Conservation (phyloP, 257 asterid species). For the Solanum lycopersicoides region DNA sequence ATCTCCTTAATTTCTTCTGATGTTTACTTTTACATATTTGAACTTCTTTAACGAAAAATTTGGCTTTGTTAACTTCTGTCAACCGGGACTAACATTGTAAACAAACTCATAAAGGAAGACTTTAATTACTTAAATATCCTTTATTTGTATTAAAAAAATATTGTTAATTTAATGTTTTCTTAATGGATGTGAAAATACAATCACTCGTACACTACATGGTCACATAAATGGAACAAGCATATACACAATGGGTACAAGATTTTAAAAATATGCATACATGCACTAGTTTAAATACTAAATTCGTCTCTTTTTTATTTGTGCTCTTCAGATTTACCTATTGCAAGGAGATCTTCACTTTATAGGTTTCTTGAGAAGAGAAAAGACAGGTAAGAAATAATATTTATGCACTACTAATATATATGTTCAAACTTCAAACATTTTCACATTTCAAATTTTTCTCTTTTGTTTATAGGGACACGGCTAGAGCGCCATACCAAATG, state of each 20-base stretch:
- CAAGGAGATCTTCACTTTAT: conserved; percentile 35
- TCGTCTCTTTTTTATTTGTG: not conserved
- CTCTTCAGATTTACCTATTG: conserved; percentile 14
- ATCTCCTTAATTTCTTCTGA: not conserved
- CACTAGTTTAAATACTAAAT: not conserved
- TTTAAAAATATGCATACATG: not conserved
- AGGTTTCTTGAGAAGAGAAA: conserved; percentile 55
- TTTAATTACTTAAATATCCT: no score
- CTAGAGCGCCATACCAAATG: conserved; percentile 6
- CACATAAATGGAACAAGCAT: not conserved
- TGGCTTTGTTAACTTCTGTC: fast-evolving
- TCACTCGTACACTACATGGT: no score
- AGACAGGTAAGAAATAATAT: conserved; percentile 12
- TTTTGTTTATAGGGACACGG: not conserved
- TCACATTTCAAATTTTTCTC: not conserved
- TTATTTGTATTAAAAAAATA: no score
- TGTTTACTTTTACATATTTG: not conserved
- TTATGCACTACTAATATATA: not conserved
- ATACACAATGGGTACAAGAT: not conserved
- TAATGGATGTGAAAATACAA: no score
- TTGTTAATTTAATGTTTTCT: no score
- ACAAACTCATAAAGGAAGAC: no score
- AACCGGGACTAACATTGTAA: not conserved
- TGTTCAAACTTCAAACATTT: not conserved
- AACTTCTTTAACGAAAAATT: fast-evolving